A percentile compares a stretch with the other conserved stretches of the same genome.
Evolutionary conservation across 2,329 filamentous ascomycete species (phyloP).

Genomic region (Lecanosticta acicola): DNA sequence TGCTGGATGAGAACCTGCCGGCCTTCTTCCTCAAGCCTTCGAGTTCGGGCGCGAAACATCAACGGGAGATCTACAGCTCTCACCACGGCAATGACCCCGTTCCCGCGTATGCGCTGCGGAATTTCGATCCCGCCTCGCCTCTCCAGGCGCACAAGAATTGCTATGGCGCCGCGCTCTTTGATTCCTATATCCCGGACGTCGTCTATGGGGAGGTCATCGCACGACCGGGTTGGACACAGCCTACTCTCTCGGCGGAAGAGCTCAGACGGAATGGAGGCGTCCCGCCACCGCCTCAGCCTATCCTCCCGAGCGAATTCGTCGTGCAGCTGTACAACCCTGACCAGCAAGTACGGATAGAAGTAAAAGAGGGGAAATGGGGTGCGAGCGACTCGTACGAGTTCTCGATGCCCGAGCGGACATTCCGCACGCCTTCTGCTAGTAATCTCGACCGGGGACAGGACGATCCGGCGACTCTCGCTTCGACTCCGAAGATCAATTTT

Average conservation of each 20-base stretch:
- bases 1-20: conserved; percentile 60
- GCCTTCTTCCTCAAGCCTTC: conserved; percentile 57
- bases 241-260: conserved; percentile 74
- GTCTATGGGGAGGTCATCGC: conserved; percentile 83
- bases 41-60: conserved; percentile 45
- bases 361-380: conserved; percentile 72
- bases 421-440: conserved; percentile 72
- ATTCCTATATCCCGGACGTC: conserved; percentile 72
- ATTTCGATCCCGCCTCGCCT: conserved; percentile 59
- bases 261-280: conserved; percentile 64
- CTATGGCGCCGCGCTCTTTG: conserved; percentile 80
- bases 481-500: conserved; percentile 70
- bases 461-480: conserved; percentile 49
- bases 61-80: conserved; percentile 51
- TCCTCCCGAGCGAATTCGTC: conserved; percentile 71
- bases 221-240: conserved; percentile 78
- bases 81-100: conserved; percentile 75
- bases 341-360: conserved; percentile 66
- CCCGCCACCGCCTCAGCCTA: conserved; percentile 60
- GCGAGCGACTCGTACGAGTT: conserved; percentile 82
- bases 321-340: conserved; percentile 93
- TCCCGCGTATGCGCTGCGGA: conserved; percentile 74
- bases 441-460: conserved; percentile 67
- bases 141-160: conserved; percentile 66
- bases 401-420: conserved; percentile 80